phyloP scores from a whole-genome alignment of 305 asterid species.

The Lippia alba region DNA sequence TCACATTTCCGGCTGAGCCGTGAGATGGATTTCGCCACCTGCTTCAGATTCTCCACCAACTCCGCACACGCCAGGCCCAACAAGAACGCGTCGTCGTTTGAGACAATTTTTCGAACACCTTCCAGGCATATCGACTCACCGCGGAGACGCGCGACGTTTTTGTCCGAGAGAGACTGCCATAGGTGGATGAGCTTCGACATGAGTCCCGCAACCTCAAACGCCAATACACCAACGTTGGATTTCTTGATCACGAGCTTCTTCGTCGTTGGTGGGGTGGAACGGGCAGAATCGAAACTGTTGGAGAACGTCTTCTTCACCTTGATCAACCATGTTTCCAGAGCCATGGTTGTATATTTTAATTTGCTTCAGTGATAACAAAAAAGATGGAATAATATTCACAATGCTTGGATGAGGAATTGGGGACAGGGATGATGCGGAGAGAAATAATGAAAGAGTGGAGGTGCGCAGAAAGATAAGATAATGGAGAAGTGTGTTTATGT shows the following conservation, averaged over 20 bases:
- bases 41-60: slow-evolving; percentile 63
- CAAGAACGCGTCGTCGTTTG: slow-evolving; percentile 75
- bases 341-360: slow-evolving; percentile 42
- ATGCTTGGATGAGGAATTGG: slow-evolving; percentile 18
- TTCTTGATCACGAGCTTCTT: slow-evolving; percentile 54
- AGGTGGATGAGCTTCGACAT: slow-evolving; percentile 86
- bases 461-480: slow-evolving; percentile 51
- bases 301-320: slow-evolving; percentile 74
- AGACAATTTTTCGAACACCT: slow-evolving; percentile 91
- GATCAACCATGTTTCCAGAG: slow-evolving; percentile 78
- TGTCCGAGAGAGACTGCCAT: slow-evolving; percentile 80
- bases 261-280: slow-evolving; percentile 47
- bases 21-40: slow-evolving; percentile 59
- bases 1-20: slow-evolving; percentile 65
- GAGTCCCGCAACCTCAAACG: slow-evolving; percentile 79
- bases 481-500: slow-evolving; percentile 42
- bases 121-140: slow-evolving; percentile 65
- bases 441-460: slow-evolving; percentile 54
- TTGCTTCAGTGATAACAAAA: neutral
- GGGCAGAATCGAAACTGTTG: slow-evolving; percentile 51
- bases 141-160: slow-evolving; percentile 54
- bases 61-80: slow-evolving; percentile 84
- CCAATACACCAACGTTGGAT: slow-evolving; percentile 73
- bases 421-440: slow-evolving; percentile 25
- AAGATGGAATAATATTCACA: slow-evolving; percentile 13